Conservation (phyloP, 257 asterid species). For the Gentiana straminea region DNA sequence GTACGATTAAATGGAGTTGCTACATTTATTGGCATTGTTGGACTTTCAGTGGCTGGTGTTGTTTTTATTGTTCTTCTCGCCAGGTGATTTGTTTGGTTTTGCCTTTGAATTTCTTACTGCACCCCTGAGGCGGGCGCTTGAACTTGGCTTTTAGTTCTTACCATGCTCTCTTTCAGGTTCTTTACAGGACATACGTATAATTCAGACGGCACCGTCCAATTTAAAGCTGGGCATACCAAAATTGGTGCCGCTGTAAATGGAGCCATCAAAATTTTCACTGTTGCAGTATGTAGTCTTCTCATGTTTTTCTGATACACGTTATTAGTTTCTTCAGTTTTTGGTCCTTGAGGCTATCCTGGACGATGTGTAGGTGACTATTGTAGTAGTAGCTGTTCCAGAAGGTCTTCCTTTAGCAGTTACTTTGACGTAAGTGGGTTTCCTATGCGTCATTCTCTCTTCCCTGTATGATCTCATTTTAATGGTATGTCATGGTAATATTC, state of each 20-base stretch:
- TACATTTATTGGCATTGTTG: slow-evolving; percentile 80
- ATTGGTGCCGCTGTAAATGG: slow-evolving; percentile 67
- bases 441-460: not conserved
- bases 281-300: slow-evolving; percentile 60
- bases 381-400: slow-evolving; percentile 95
- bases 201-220: slow-evolving; percentile 46
- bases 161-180: slow-evolving; percentile 33
- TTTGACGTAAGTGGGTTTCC: slow-evolving; percentile 52
- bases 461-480: too few relatives aligned
- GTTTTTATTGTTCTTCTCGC: slow-evolving; percentile 67
- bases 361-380: slow-evolving; percentile 71
- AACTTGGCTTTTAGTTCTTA: slow-evolving; percentile 7
- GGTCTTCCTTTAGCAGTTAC: slow-evolving; percentile 98
- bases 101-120: slow-evolving; percentile 7
- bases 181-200: slow-evolving; percentile 70
- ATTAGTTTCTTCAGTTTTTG: not conserved
- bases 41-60: slow-evolving; percentile 62
- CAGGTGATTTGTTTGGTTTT: slow-evolving; percentile 31
- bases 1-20: slow-evolving; percentile 94
- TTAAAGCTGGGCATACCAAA: slow-evolving; percentile 51
- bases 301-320: not conserved
- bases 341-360: not conserved
- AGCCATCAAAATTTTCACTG: slow-evolving; percentile 70
- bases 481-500: too few relatives aligned
- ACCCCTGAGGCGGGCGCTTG: slow-evolving; percentile 1